phyloP scores from a whole-genome alignment of 2,329 filamentous ascomycete species.

The Cercospora brassicicola region DNA sequence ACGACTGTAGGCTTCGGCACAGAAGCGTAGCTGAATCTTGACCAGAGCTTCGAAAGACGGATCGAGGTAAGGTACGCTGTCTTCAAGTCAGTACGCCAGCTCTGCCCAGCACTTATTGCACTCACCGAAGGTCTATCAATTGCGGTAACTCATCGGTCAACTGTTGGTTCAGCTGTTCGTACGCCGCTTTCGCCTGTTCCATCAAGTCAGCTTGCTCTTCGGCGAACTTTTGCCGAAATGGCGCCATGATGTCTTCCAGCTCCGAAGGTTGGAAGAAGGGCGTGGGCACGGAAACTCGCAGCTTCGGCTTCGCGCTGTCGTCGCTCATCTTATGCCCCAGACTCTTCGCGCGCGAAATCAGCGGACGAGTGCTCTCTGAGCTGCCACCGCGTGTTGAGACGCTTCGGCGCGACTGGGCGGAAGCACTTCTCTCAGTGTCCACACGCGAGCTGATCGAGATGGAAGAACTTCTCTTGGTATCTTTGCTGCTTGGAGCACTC shows the following conservation, averaged over 20 bases:
- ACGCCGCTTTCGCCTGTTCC: conserved; percentile 70
- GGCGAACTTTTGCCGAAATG: conserved; percentile 34
- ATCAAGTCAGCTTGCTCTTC: conserved; percentile 35
- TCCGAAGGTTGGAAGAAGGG: conserved; percentile 39
- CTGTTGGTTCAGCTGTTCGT: conserved; percentile 97
- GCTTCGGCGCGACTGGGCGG: not conserved
- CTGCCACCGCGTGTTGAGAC: conserved; percentile 1
- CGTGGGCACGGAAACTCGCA: conserved; percentile 13
- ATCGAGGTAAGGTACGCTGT: conserved; percentile 83
- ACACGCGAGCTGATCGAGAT: not conserved
- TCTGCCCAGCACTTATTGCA: not conserved
- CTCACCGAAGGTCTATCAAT: conserved; percentile 80
- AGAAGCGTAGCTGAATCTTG: conserved; percentile 97
- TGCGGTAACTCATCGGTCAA: conserved; percentile 89
- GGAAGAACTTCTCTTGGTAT: conserved; percentile 1
- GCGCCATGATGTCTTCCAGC: conserved; percentile 38
- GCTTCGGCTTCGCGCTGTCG: not conserved
- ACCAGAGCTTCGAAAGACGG: conserved; percentile 96
- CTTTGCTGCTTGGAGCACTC: not conserved
- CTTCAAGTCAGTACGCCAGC: conserved; percentile 6
- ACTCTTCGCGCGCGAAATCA: conserved; percentile 3
- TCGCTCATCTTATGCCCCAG: not conserved
- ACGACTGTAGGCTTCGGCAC: conserved; percentile 91
- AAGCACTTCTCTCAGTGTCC: conserved; percentile 1
- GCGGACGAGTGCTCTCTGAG: conserved; percentile 7